Percentiles rank a stretch among this genome's conserved stretches.
These are phyloP conservation scores for Peribolospora baueri DNA, from an alignment of 768 basidiomycete species.

Conservation along the genomic window DNA sequence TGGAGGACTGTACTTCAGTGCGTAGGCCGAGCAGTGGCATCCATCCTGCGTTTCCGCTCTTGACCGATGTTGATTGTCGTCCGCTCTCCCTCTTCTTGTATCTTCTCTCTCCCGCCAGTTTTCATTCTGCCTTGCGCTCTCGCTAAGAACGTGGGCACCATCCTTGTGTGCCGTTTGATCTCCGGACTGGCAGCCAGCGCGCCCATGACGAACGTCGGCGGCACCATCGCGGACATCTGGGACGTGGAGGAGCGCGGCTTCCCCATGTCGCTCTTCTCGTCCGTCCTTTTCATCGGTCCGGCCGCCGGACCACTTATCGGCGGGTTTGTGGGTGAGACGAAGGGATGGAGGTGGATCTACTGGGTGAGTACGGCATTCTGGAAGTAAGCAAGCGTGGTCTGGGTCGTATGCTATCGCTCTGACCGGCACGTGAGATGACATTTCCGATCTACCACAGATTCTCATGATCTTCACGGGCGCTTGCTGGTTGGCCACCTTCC, in stretches of 20 bases:
- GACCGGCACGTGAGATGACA: background rate
- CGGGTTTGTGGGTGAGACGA: conserved; percentile 9
- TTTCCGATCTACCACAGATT: background rate
- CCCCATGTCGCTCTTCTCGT: conserved; percentile 17
- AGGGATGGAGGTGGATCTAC: conserved; percentile 15
- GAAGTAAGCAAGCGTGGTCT: background rate
- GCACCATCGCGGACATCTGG: conserved; percentile 15
- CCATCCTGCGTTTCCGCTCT: too few relatives aligned
- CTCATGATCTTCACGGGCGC: background rate
- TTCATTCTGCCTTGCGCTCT: conserved; percentile 19
- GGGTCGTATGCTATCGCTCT: background rate
- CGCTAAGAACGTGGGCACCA: conserved; percentile 14
- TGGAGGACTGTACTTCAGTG: conserved; percentile 13
- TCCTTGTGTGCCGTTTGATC: conserved; percentile 16
- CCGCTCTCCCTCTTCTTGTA: background rate
- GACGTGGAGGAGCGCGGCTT: conserved; percentile 15
- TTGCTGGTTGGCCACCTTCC: conserved; percentile 8
- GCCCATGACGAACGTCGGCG: conserved; percentile 16
- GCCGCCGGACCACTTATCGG: conserved; percentile 11
- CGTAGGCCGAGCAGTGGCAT: too few relatives aligned
- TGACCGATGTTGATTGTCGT: too few relatives aligned
- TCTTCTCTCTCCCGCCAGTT: background rate
- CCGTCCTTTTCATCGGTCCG: conserved; percentile 12
- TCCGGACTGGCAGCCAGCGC: conserved; percentile 16
- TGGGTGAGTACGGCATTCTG: background rate